Conservation (phyloP, 148 eudicot species). For the Cornus kousa region DNA sequence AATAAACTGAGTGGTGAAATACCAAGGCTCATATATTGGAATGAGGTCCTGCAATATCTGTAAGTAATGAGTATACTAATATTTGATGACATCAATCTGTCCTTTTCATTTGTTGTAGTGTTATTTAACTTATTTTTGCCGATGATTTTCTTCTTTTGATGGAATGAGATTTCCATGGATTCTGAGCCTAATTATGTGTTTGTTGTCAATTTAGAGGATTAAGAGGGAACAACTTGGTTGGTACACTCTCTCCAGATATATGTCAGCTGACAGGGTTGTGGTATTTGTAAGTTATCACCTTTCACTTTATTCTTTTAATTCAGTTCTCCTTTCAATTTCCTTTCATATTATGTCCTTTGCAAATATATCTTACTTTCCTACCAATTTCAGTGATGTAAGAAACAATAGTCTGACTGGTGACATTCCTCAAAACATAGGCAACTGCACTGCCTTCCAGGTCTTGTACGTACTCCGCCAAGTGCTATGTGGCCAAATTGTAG, state of each 20-base stretch:
- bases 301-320: not conserved
- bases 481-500: constrained; percentile 1
- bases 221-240: constrained; percentile 80
- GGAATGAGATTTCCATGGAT: not conserved
- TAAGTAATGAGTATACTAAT: constrained; percentile 52
- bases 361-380: not conserved
- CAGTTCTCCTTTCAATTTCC: not conserved
- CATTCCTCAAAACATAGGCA: constrained; percentile 70
- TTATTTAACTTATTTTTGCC: too few relatives aligned
- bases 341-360: not conserved
- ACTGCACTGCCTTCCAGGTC: constrained; percentile 94
- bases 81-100: not conserved
- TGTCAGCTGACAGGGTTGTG: constrained; percentile 97
- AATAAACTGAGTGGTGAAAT: constrained; percentile 92
- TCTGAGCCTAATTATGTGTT: not conserved
- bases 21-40: constrained; percentile 96
- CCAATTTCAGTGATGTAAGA: constrained; percentile 75
- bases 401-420: constrained; percentile 90
- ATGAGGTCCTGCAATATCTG: constrained; percentile 95
- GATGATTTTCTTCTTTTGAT: not conserved
- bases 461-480: constrained; percentile 55
- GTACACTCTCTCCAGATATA: constrained; percentile 84
- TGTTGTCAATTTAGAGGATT: constrained; percentile 55
- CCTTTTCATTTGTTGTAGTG: not conserved
- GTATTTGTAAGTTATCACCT: constrained; percentile 82